Percentiles rank a stretch among this genome's conserved stretches.
phyloP scores from a whole-genome alignment of 2,329 filamentous ascomycete genomes.

The Rhexocercosporidium sp. region DNA sequence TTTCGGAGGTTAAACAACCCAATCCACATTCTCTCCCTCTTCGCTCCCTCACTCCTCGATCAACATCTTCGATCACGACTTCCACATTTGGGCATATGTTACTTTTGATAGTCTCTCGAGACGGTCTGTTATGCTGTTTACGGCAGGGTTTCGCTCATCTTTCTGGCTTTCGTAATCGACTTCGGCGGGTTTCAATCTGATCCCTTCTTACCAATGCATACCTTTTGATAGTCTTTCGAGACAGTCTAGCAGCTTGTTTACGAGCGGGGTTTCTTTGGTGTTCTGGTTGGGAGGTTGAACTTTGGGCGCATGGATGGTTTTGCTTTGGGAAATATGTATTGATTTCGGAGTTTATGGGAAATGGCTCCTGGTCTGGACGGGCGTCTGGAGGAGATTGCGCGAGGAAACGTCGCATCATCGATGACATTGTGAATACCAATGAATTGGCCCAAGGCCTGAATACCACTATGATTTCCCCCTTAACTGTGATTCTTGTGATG shows the following conservation, averaged over 20 bases:
- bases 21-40: slow-evolving; percentile 47
- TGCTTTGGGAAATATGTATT: slow-evolving; percentile 24
- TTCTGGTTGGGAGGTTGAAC: slow-evolving; percentile 30
- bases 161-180: slow-evolving; percentile 27
- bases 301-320: slow-evolving; percentile 11
- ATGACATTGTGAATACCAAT: slow-evolving; percentile 32
- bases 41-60: slow-evolving; percentile 33
- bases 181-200: slow-evolving; percentile 34
- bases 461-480: neutral
- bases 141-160: slow-evolving; percentile 42
- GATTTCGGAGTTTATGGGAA: slow-evolving; percentile 32
- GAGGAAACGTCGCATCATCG: slow-evolving; percentile 19
- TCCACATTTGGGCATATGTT: slow-evolving; percentile 35
- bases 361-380: slow-evolving; percentile 33
- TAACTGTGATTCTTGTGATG: neutral
- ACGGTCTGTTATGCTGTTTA: slow-evolving; percentile 46
- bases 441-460: slow-evolving; percentile 31
- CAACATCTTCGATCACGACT: slow-evolving; percentile 27
- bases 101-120: slow-evolving; percentile 44
- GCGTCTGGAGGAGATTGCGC: slow-evolving; percentile 29
- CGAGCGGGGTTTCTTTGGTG: slow-evolving; percentile 39
- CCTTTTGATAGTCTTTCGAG: slow-evolving; percentile 44
- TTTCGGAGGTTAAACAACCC: slow-evolving; percentile 67
- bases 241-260: slow-evolving; percentile 46
- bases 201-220: slow-evolving; percentile 31